phyloP scores from a whole-genome alignment of 106 monocot genomes.

The Hemerocallis citrina region DNA sequence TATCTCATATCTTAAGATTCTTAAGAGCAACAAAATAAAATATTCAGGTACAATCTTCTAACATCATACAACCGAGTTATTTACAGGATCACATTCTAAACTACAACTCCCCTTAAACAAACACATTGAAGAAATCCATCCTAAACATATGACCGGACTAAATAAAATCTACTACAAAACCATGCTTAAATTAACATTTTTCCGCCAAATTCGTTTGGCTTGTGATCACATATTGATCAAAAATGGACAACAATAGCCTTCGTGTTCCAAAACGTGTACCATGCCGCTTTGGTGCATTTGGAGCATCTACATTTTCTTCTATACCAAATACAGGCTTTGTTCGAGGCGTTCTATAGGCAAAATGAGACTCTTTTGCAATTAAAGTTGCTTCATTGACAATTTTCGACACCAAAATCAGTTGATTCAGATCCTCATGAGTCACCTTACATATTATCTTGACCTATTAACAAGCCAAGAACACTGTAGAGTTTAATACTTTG shows the following conservation, averaged over 20 bases:
- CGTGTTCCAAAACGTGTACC: slow-evolving; percentile 10
- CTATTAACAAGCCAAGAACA: slow-evolving; percentile 17
- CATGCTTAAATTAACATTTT: no score
- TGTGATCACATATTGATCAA: no score
- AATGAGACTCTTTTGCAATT: slow-evolving; percentile 34
- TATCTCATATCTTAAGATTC: no score
- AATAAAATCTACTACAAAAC: no score
- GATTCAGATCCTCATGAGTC: slow-evolving; percentile 29
- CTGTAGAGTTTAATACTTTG: neutral
- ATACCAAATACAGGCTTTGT: neutral
- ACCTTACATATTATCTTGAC: slow-evolving; percentile 36
- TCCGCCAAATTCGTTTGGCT: no score
- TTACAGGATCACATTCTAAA: neutral
- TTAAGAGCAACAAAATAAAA: no score
- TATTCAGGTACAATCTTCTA: no score
- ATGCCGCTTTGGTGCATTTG: slow-evolving; percentile 24
- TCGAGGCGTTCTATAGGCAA: slow-evolving; percentile 29
- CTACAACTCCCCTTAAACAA: neutral
- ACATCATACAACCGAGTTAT: neutral
- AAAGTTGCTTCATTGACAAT: slow-evolving; percentile 26
- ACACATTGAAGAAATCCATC: slow-evolving; percentile 8
- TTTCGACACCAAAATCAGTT: slow-evolving; percentile 37
- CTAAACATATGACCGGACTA: no score
- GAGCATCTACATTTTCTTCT: slow-evolving; percentile 3
- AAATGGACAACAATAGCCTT: no score